Evolutionary conservation across 495 filamentous ascomycete genomes (phyloP).

Genomic region (Penicillium salamii): DNA sequence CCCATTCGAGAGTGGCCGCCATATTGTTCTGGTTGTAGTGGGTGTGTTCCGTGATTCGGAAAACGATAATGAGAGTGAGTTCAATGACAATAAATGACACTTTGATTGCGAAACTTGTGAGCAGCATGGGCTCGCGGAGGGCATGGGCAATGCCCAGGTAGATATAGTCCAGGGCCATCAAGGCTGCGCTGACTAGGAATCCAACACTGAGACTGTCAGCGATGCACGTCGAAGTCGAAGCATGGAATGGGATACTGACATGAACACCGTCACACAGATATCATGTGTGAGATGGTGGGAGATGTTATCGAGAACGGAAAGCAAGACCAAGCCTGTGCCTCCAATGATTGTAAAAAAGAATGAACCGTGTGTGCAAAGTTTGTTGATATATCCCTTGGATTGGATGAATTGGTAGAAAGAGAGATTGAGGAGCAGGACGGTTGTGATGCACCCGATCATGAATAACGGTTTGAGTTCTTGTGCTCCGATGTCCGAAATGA

Average conservation of each 20-base stretch:
- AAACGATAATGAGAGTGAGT: slow-evolving; percentile 18
- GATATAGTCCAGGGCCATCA: slow-evolving; percentile 20
- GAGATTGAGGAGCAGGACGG: slow-evolving; percentile 16
- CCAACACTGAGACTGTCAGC: slow-evolving; percentile 14
- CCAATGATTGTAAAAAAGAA: slow-evolving; percentile 17
- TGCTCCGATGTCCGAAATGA: slow-evolving; percentile 21
- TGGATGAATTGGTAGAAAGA: slow-evolving; percentile 21
- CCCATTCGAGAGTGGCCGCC: slow-evolving; percentile 20
- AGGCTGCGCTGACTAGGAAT: slow-evolving; percentile 15
- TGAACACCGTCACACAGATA: slow-evolving; percentile 18
- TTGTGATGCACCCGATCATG: slow-evolving; percentile 15
- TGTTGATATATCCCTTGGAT: slow-evolving; percentile 15
- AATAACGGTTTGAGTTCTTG: slow-evolving; percentile 19
- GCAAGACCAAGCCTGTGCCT: slow-evolving; percentile 15
- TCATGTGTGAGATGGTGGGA: slow-evolving; percentile 15
- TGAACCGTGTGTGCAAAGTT: slow-evolving; percentile 11
- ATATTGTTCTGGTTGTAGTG: slow-evolving; percentile 13
- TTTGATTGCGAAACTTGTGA: slow-evolving; percentile 21
- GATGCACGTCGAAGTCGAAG: neutral
- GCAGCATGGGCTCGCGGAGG: slow-evolving; percentile 11
- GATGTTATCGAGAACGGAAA: slow-evolving; percentile 20
- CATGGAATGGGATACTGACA: slow-evolving; percentile 8
- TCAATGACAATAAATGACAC: slow-evolving; percentile 19
- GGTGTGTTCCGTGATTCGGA: slow-evolving; percentile 10
- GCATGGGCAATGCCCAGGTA: slow-evolving; percentile 11